Base-by-base conservation (phyloP, 306 rosid species). In the Castanopsis chinensis region DNA sequence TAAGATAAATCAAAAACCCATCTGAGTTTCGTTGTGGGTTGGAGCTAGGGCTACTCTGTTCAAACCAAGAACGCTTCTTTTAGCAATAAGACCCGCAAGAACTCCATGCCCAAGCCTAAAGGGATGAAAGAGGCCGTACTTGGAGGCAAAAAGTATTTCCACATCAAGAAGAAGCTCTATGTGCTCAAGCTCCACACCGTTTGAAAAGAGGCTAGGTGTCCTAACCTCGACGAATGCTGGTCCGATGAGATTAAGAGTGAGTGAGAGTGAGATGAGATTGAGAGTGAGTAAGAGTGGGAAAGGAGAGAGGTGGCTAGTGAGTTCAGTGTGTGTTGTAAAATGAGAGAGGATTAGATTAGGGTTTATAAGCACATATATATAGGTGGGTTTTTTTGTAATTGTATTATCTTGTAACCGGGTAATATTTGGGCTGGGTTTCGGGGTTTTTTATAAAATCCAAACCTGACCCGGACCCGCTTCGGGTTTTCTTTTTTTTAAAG, bases 101-200 rank as follows among this genome's bases (percentile, higher is more conserved):
- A 61, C 70, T 79, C 80, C 7, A 7, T 93, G 17, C 94, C 98
- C 41, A 95, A 95, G 85, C 99, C 99, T 17, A 95, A 91, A 80
- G 93, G 99, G 99, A 93, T 95, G 99, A 95, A 86, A 92, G 98
- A 93, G 81, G 81, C 98, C 4, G 78, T 95, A 30, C 98, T 98
- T 7, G 99, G 98, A 2, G 99, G 99, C 4, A 87, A 91, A 51
- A 95, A 95, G 83, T 95, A 95, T 74, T 97, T 93, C 55, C 99
- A 95, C 79, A 95, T 95, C 76, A 95, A 95, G 96, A 93, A 90
- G 87, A 95, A 91, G 88, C 98, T 95, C 33, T 83, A 94, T 5
- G 94, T 91, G 25, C 82, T 93, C 96, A 95, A 93, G 83, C 97
- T 95, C 32, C 97, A 93, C 84, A 95, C 99, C 0, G 97, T 95